These are phyloP conservation scores for Globisporangium alternatum DNA, from an alignment of 352 stramenopile genomes.

Conservation along the genomic window DNA sequence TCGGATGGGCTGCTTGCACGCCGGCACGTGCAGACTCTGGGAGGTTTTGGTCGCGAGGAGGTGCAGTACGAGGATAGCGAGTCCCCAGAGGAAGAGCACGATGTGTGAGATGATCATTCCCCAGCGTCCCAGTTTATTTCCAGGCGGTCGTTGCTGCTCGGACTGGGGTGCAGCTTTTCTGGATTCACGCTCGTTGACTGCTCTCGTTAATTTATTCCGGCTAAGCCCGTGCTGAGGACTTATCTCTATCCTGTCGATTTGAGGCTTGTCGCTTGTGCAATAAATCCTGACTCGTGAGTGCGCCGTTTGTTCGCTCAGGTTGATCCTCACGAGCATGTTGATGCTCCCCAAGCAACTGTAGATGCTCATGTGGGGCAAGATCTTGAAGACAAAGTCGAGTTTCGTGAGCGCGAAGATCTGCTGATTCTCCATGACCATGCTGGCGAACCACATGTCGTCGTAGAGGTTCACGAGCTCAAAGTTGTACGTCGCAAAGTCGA, in stretches of 20 bases:
- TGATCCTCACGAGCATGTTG: constrained; percentile 9
- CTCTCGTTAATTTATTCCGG: too few species aligned
- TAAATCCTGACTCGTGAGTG: too few species aligned
- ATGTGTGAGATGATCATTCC: constrained; percentile 11
- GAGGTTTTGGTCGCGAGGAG: constrained; percentile 18
- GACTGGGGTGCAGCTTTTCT: neutral
- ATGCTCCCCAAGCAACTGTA: constrained; percentile 15
- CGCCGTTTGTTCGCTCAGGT: too few species aligned
- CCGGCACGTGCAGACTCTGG: constrained; percentile 8
- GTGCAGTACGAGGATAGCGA: constrained; percentile 13
- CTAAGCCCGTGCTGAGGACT: too few species aligned
- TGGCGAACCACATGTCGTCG: constrained; percentile 19
- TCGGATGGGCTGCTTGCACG: constrained; percentile 22
- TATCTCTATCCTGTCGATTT: neutral
- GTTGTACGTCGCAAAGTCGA: constrained; percentile 14
- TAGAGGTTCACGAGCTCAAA: constrained; percentile 12
- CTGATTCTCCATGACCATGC: constrained; percentile 16
- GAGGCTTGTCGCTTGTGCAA: too few species aligned
- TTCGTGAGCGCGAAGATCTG: constrained; percentile 13
- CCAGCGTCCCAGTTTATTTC: constrained; percentile 6
- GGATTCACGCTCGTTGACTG: too few species aligned
- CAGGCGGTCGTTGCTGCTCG: neutral
- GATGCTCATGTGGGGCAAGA: constrained; percentile 17
- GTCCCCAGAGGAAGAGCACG: constrained; percentile 14
- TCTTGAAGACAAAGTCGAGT: constrained; percentile 18